Base-by-base conservation (phyloP, 2,329 filamentous ascomycete genomes). In the Cytospora leucostoma region DNA sequence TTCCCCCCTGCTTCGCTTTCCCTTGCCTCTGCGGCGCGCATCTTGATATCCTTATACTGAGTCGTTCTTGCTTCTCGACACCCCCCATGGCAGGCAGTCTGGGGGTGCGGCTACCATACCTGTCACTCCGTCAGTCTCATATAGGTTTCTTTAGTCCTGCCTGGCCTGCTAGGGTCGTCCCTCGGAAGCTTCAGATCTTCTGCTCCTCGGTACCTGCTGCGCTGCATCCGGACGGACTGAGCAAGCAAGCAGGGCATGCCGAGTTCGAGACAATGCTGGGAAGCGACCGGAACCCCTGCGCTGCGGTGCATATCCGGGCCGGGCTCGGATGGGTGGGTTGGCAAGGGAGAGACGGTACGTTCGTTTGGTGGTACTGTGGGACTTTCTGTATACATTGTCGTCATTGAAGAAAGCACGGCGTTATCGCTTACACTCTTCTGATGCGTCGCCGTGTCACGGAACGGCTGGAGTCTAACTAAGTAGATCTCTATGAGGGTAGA, bases 241-340 rank as follows among this genome's bases (percentile, higher is more conserved):
- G 27, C 21, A 47, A 11, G n/a, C n/a, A n/a, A n/a, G n/a, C n/a
- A n/a, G 61, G 34, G 47, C 35, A 47, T 34, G 61, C 55, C 8
- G 61, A n/a, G 2, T 44, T 56, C 6, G 52, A 64, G 35, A 12
- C 13, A 21, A 56, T 17, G n/a, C 56, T 63, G 32, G 62, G n/a
- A n/a, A n/a, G n/a, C n/a, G 56, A 59, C 61, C 56, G 59, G 51
- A 59, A 63, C 27, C 56, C 52, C 15, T n/a, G 51, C 51, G 56
- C 61, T 54, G 38, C 40, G 56, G 21, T 55, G 11, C 12, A 63
- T 33, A 33, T 59, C 56, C 10, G 61, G 49, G 50, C 61, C 61
- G 34, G 50, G 19, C 3, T n/a, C 51, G 44, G 51, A 60, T n/a
- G 56, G 61, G 44, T 63, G 59, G 21, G 56, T 56, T 38, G 27